Evolutionary conservation across 257 asterid genomes (phyloP).

Genomic region (Gentiana macrophylla): DNA sequence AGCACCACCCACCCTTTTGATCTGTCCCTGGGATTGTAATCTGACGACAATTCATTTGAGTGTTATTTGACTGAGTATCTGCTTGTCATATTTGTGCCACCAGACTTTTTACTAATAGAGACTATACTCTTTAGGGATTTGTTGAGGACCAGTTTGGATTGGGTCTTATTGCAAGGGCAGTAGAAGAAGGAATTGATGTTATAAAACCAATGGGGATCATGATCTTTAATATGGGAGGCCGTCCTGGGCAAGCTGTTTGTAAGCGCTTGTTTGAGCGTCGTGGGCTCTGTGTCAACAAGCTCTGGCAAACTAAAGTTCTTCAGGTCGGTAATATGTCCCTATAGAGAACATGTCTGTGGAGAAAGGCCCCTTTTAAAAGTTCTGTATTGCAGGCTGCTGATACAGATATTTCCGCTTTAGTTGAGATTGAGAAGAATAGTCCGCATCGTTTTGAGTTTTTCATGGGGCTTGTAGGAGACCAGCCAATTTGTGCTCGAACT

Average conservation of each 20-base stretch:
- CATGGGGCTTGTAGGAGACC: constrained; percentile 99
- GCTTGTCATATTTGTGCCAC: no score
- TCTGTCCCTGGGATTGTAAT: no score
- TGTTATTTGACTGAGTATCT: no score
- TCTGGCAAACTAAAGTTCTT: constrained; percentile 98
- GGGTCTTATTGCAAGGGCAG: constrained; percentile 97
- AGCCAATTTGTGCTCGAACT: constrained; percentile 95
- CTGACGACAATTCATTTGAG: no score
- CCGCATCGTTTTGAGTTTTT: constrained; percentile 97
- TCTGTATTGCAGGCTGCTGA: constrained; percentile 82
- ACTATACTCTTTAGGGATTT: constrained; percentile 53
- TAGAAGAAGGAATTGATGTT: constrained; percentile 97
- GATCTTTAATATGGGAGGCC: constrained; percentile 99
- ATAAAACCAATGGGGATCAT: constrained; percentile 92
- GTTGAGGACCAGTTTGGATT: constrained; percentile 99
- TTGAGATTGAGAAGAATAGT: constrained; percentile 94
- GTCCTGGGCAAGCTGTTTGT: constrained; percentile 97
- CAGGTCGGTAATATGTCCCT: constrained; percentile 43
- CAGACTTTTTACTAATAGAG: no score
- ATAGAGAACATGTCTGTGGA: constrained; percentile 8
- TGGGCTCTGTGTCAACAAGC: constrained; percentile 80
- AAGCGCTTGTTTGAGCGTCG: constrained; percentile 97
- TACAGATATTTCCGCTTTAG: constrained; percentile 95
- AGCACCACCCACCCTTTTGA: no score
- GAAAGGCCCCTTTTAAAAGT: constrained; percentile 16